These are phyloP conservation scores for Anaeromyces robustus DNA, from an alignment of 192 early-diverging fungal species.

Conservation along the genomic window DNA sequence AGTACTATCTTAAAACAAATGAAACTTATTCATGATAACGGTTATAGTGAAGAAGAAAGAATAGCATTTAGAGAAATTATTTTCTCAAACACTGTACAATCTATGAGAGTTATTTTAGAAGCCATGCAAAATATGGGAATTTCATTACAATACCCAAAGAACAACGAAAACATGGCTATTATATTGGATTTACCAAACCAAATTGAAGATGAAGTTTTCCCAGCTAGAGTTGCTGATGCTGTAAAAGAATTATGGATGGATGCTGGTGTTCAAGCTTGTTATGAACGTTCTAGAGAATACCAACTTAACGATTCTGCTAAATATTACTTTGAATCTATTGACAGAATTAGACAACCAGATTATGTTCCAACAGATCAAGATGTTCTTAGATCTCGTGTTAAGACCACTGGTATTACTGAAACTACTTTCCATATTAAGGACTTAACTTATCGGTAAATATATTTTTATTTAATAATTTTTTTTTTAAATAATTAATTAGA, in stretches of 20 bases:
- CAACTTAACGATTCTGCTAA: slow-evolving; percentile 93
- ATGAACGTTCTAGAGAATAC: slow-evolving; percentile 71
- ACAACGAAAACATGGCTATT: slow-evolving; percentile 50
- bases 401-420: slow-evolving; percentile 94
- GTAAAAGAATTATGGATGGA: slow-evolving; percentile 75
- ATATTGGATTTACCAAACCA: slow-evolving; percentile 69
- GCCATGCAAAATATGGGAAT: slow-evolving; percentile 83
- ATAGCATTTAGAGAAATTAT: slow-evolving; percentile 92
- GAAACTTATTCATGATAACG: slow-evolving; percentile 93
- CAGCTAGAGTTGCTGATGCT: slow-evolving; percentile 59
- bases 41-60: slow-evolving; percentile 77
- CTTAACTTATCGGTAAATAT: slow-evolving; percentile 82
- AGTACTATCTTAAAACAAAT: slow-evolving; percentile 96
- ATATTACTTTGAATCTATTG: slow-evolving; percentile 95
- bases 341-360: slow-evolving; percentile 60
- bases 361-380: slow-evolving; percentile 91
- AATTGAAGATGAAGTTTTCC: slow-evolving; percentile 77
- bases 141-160: slow-evolving; percentile 45
- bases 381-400: slow-evolving; percentile 89
- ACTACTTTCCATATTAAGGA: slow-evolving; percentile 82
- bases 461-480: no score
- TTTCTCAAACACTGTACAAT: slow-evolving; percentile 88
- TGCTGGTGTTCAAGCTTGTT: slow-evolving; percentile 63
- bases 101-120: slow-evolving; percentile 87
- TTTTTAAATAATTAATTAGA: no score